Base-by-base conservation (phyloP, 768 basidiomycete species). In the Cyclocybe cylindracea region DNA sequence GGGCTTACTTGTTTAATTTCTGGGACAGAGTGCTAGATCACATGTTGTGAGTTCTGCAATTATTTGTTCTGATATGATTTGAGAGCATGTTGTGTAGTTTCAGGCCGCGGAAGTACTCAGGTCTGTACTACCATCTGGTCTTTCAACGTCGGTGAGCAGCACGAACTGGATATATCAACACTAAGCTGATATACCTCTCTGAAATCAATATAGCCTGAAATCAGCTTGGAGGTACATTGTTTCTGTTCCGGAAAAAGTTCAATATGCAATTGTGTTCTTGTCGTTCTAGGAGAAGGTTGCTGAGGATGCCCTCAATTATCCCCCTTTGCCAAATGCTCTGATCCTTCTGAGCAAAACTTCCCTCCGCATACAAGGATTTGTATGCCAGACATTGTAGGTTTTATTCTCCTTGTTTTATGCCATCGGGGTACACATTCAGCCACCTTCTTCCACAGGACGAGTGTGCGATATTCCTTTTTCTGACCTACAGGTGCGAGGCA, bases 261-360 rank as follows among this genome's bases (percentile, higher is more conserved):
- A 41, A 32, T 46, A 2, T 46, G 11, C 45, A 13, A 33, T n/a
- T n/a, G n/a, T n/a, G n/a, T n/a, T n/a, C n/a, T n/a, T n/a, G n/a
- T n/a, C n/a, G n/a, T n/a, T 40, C 38, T 34, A 49, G 48, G 48
- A 41, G 33, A 49, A 11, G 16, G 19, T 49, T 33, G 48, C 48
- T 4, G 39, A 41, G 9, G 39, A 41, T 31, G 48, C 39, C 29
- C n/a, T 49, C 5, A 41, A 49, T 34, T 49, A 49, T 18, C 48
- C 48, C 7, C 48, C 40, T 32, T 31, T 42, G 19, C 24, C 2
- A 2, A 34, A 42, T 11, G 40, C 39, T 3, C 42, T 3, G 29
- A 14, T 42, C 6, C 31, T 49, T 29, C 24, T 41, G 13, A 41
- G 48, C 48, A 49, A 49, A 41, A 49, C 48, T 13, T 49, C 48